These are phyloP conservation scores for Chernovozyma sophiae-reginae DNA, from an alignment of 1,139 yeast species.

Conservation along the genomic window DNA sequence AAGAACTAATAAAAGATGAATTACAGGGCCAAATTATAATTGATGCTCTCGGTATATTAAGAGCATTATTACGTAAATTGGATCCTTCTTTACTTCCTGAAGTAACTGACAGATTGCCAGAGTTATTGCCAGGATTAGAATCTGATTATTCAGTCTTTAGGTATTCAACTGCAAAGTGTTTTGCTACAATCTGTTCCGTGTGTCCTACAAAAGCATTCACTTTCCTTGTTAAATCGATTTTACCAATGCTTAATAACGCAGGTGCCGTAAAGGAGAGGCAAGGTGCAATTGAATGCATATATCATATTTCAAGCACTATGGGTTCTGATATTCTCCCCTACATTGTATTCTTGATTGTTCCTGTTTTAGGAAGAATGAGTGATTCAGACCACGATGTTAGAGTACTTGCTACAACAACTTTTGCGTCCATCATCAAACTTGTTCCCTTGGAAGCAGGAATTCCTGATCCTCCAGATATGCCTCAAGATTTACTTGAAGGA, in stretches of 20 bases:
- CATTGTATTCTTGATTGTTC: conserved; percentile 91
- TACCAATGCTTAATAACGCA: conserved; percentile 81
- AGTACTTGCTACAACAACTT: conserved; percentile 87
- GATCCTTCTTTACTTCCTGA: conserved; percentile 45
- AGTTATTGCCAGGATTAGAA: conserved; percentile 58
- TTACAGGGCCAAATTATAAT: conserved; percentile 74
- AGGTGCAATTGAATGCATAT: conserved; percentile 90
- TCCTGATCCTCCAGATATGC: conserved; percentile 93
- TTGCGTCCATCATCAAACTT: conserved; percentile 91
- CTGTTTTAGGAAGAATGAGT: conserved; percentile 96
- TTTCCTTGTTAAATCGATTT: conserved; percentile 66
- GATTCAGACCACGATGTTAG: conserved; percentile 91
- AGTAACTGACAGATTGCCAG: conserved; percentile 44
- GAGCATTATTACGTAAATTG: conserved; percentile 69
- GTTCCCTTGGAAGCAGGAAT: conserved; percentile 98
- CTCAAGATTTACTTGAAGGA: conserved; percentile 76
- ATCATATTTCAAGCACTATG: conserved; percentile 82
- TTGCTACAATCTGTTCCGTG: conserved; percentile 77
- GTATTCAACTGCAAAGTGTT: conserved; percentile 85
- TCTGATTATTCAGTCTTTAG: conserved; percentile 77
- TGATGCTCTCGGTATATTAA: conserved; percentile 79
- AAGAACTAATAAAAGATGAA: conserved; percentile 39
- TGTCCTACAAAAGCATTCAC: conserved; percentile 75
- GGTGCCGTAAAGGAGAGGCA: conserved; percentile 76
- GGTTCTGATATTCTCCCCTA: conserved; percentile 89